These are phyloP conservation scores for Cordyceps tenuipes DNA, from an alignment of 2,329 filamentous ascomycete genomes.

Conservation along the genomic window DNA sequence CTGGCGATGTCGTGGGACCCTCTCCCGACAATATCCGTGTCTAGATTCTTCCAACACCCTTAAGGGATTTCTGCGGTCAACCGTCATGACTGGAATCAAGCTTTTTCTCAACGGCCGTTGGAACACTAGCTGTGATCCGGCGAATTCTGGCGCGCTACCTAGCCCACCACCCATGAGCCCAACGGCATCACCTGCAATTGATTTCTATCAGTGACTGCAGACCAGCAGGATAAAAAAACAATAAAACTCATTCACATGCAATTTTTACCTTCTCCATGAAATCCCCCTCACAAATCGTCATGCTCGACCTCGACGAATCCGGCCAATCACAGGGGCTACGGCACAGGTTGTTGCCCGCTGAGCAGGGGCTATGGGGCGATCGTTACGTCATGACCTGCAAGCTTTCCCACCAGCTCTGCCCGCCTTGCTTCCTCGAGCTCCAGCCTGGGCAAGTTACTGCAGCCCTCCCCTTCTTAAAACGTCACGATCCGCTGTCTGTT, in stretches of 20 bases:
- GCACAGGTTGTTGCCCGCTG: neutral
- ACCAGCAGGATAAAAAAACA: neutral
- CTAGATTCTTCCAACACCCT: neutral
- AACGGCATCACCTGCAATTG: neutral
- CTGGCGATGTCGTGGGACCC: neutral
- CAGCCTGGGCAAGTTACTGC: neutral
- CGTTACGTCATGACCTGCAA: conserved; percentile 13
- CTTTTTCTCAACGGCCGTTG: no score
- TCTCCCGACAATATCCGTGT: neutral
- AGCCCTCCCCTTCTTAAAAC: neutral
- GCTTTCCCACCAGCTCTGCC: neutral
- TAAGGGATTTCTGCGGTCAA: neutral
- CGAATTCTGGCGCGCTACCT: neutral
- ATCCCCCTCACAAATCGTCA: neutral
- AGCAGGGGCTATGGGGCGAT: conserved; percentile 3
- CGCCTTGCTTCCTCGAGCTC: neutral
- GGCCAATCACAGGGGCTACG: neutral
- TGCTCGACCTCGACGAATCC: neutral
- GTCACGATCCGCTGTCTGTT: conserved; percentile 1
- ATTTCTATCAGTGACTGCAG: neutral
- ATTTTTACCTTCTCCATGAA: neutral
- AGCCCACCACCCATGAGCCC: neutral
- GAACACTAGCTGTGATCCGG: no score
- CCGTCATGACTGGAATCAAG: neutral
- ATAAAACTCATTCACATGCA: neutral